Evolutionary conservation across 2,329 filamentous ascomycete genomes (phyloP).

Genomic region (Curvularia verruculosa): DNA sequence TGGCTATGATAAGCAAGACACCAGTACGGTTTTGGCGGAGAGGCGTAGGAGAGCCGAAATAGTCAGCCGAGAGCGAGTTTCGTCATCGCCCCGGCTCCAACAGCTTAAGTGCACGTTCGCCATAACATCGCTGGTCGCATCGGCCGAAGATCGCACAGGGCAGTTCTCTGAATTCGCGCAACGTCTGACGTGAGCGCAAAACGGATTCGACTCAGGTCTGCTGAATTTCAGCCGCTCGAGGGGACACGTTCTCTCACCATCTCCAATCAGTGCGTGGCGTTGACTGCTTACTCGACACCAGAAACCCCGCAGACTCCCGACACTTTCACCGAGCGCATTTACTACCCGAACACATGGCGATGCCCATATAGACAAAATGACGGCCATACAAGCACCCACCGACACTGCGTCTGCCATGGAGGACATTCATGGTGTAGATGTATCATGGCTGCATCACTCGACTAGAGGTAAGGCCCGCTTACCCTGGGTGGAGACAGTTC

Average conservation of each 20-base stretch:
- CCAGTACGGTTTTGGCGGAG: slow-evolving; percentile 2
- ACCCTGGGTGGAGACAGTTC: slow-evolving; percentile 30
- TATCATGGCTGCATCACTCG: slow-evolving; percentile 88
- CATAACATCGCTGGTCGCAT: slow-evolving; percentile 12
- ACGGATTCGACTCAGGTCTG: slow-evolving; percentile 10
- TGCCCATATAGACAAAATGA: slow-evolving; percentile 28
- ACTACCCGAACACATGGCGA: slow-evolving; percentile 36
- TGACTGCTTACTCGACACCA: slow-evolving; percentile 10
- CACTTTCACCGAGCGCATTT: slow-evolving; percentile 22
- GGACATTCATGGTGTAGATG: slow-evolving; percentile 80
- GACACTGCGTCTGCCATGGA: slow-evolving; percentile 64
- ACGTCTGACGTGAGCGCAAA: slow-evolving; percentile 15
- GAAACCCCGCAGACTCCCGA: slow-evolving; percentile 39
- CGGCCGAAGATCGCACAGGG: slow-evolving; percentile 24
- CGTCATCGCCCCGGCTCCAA: slow-evolving; percentile 23
- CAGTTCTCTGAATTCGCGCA: slow-evolving; percentile 13
- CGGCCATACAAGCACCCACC: slow-evolving; percentile 27
- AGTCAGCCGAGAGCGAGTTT: slow-evolving; percentile 17
- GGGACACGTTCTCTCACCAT: slow-evolving; percentile 12
- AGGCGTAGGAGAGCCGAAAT: slow-evolving; percentile 26
- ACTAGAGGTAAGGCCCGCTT: slow-evolving; percentile 71
- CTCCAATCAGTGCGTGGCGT: slow-evolving; percentile 35
- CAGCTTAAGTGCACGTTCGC: slow-evolving; percentile 13
- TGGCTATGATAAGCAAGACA: background rate
- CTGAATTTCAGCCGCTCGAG: slow-evolving; percentile 5